Evolutionary conservation across 495 filamentous ascomycete species (phyloP), one percentile per base, ranked within the genome.

Genomic region (Aspergillus hancockii): DNA sequence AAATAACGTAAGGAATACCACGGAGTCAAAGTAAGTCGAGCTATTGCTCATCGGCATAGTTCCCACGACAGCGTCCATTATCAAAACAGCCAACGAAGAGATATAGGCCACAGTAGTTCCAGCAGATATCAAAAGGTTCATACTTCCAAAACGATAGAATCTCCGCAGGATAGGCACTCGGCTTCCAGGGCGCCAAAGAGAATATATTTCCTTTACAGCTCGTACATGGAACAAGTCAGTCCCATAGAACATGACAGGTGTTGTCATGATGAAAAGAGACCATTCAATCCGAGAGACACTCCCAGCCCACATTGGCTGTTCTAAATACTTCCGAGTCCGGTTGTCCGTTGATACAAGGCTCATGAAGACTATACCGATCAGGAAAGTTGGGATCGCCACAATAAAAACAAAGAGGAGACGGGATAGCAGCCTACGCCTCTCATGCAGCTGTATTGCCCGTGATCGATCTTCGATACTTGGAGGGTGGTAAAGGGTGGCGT

Each of bases 321-420:
- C 90, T 34, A 98, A 68, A 64, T 82, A 91, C 49, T 69, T 67
- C 41, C 86, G 84, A 16, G 75, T 74, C 0, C 68, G 30, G 60
- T 92, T 83, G 10, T 77, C 64, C 1, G 77, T 63, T 0, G 87
- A 75, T 0, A 97, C 83, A 0, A 97, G 81, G 52, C 79, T 89
- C 93, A 96, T 97, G 74, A 87, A 96, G 5, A 97, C 85, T 61
- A 98, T 90, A 1, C 93, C 93, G 58, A 98, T 88, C 34, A 95
- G 67, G 65, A 98, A 93, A 0, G 92, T 91, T 18, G 93, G 94
- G 38, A 98, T 89, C 38, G 88, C 88, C 25, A 87, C 79, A 14
- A 87, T 67, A n/a, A 92, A 72, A 16, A 90, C 86, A 60, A 97
- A 79, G 3, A 88, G 61, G 21, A 92, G 79, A 12, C 93, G 87